Percentiles rank a stretch among this genome's conserved stretches.
Evolutionary conservation across 352 stramenopile genomes (phyloP).

Genomic region (Saprolegnia parasitica): DNA sequence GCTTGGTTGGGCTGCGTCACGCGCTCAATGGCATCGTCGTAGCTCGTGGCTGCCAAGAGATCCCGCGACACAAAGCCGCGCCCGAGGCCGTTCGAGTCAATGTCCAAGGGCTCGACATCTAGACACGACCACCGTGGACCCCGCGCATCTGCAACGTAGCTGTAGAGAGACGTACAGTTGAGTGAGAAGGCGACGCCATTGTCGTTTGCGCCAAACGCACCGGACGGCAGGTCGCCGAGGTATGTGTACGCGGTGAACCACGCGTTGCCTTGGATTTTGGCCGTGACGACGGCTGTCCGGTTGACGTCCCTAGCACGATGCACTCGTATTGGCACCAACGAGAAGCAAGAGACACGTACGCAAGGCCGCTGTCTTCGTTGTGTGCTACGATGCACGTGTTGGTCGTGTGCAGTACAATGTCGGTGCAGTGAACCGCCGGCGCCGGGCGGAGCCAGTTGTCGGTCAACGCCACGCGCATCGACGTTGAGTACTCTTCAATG

Average conservation of each 20-base stretch:
- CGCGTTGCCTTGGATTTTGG: conserved; percentile 43
- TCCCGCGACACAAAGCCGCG: conserved; percentile 68
- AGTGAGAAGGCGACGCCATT: conserved; percentile 68
- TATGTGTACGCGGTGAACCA: conserved; percentile 74
- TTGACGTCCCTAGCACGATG: conserved; percentile 41
- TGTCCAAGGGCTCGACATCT: conserved; percentile 66
- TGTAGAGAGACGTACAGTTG: conserved; percentile 49
- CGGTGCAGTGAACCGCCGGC: conserved; percentile 47
- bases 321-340: background rate
- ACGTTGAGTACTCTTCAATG: conserved; percentile 66
- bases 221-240: conserved; percentile 60
- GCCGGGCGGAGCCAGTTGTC: conserved; percentile 7
- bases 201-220: conserved; percentile 66
- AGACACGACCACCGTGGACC: background rate
- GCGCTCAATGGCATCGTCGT: conserved; percentile 47
- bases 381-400: conserved; percentile 52
- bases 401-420: conserved; percentile 52
- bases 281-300: conserved; percentile 57
- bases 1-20: conserved; percentile 50
- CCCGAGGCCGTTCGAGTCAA: conserved; percentile 51
- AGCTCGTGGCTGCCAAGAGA: conserved; percentile 41
- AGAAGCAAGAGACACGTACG: conserved; percentile 3
- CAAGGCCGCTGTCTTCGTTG: conserved; percentile 56
- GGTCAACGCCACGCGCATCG: conserved; percentile 44
- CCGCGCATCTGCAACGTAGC: background rate